Conservation (phyloP, 495 filamentous ascomycete species). For the Aspergillus cavernicola region DNA sequence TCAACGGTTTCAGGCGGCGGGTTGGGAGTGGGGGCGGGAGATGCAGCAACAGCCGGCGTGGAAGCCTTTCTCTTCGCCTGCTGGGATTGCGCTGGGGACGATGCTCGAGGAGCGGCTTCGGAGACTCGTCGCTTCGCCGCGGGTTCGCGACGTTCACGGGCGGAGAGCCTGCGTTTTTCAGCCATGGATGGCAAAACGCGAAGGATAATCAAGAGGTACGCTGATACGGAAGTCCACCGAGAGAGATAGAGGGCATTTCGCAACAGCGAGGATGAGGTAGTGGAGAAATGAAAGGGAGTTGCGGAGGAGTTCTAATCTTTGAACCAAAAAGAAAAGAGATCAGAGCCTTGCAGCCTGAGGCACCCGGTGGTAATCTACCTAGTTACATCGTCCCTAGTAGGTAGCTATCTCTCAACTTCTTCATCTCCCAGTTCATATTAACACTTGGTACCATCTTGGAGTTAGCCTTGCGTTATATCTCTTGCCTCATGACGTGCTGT, state of each 20-base stretch:
- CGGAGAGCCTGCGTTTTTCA: constrained; percentile 44
- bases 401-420: background rate
- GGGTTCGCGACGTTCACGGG: constrained; percentile 46
- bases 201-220: constrained; percentile 3
- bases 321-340: background rate
- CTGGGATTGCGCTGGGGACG: constrained; percentile 20
- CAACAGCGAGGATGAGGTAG: background rate
- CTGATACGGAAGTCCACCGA: background rate
- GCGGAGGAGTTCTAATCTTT: background rate
- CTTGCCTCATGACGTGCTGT: background rate
- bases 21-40: constrained; percentile 25
- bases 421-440: no score
- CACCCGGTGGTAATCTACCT: background rate
- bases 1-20: constrained; percentile 36
- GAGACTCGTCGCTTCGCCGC: constrained; percentile 45
- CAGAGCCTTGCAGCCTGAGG: constrained; percentile 6
- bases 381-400: no score
- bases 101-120: constrained; percentile 35
- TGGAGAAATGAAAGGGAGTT: background rate
- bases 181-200: constrained; percentile 29
- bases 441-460: no score
- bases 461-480: background rate
- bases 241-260: constrained; percentile 10
- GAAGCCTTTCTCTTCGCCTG: constrained; percentile 36
- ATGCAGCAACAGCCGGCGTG: constrained; percentile 25